A percentile compares a stretch with the other conserved stretches of the same genome.
These are phyloP conservation scores for Bremia lactucae DNA, from an alignment of 352 stramenopile genomes.

Conservation along the genomic window DNA sequence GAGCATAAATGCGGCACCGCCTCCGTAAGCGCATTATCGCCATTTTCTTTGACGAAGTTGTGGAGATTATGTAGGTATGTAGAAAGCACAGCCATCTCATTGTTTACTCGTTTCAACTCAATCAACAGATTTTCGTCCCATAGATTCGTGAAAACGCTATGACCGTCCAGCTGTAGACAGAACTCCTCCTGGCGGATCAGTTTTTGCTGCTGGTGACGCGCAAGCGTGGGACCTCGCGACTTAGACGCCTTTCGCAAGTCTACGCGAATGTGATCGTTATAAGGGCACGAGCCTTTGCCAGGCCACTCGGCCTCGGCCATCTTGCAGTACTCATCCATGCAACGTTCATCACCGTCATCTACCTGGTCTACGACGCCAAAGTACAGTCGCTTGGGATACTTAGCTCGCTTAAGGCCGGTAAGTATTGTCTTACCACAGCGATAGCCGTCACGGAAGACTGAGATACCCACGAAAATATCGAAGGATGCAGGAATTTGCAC, in stretches of 20 bases:
- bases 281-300: constrained; percentile 49
- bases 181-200: constrained; percentile 70
- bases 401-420: constrained; percentile 61
- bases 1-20: constrained; percentile 67
- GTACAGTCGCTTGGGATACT: constrained; percentile 56
- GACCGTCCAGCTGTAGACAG: constrained; percentile 73
- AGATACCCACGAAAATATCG: constrained; percentile 66
- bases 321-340: constrained; percentile 69
- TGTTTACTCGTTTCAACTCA: constrained; percentile 64
- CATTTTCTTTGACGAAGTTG: constrained; percentile 70
- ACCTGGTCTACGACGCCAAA: constrained; percentile 82
- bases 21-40: constrained; percentile 50
- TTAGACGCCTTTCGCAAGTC: constrained; percentile 56
- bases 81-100: constrained; percentile 77
- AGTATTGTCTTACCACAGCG: constrained; percentile 76
- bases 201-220: constrained; percentile 75
- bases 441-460: constrained; percentile 73
- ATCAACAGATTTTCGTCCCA: constrained; percentile 68
- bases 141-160: constrained; percentile 80
- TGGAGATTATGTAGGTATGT: constrained; percentile 80
- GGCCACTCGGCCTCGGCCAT: constrained; percentile 60
- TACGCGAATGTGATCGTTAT: constrained; percentile 59
- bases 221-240: constrained; percentile 65
- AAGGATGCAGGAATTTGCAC: constrained; percentile 37
- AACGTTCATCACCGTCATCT: constrained; percentile 53